These are phyloP conservation scores for Yarrowia porcina DNA, from an alignment of 805 yeast species.

Conservation along the genomic window DNA sequence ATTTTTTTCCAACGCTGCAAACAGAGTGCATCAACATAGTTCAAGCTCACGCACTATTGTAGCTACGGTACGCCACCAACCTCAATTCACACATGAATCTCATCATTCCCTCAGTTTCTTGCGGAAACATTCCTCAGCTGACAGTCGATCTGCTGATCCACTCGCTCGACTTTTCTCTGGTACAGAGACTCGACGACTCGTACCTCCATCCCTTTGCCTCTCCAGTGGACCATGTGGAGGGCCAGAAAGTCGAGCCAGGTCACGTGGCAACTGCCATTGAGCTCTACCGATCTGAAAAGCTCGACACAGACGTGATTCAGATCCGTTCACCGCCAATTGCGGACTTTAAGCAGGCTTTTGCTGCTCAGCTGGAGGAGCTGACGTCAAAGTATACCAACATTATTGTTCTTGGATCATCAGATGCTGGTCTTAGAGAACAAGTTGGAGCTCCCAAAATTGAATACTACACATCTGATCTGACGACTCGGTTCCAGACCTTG, in stretches of 20 bases:
- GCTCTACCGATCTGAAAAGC: slow-evolving; percentile 44
- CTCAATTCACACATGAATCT: slow-evolving; percentile 30
- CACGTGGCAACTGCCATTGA: slow-evolving; percentile 64
- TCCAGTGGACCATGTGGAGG: slow-evolving; percentile 52
- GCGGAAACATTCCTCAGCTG: slow-evolving; percentile 89
- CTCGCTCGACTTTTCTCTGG: slow-evolving; percentile 50
- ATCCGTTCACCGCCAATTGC: slow-evolving; percentile 84
- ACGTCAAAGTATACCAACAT: slow-evolving; percentile 34
- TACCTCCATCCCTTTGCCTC: slow-evolving; percentile 79
- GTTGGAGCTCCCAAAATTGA: slow-evolving; percentile 6
- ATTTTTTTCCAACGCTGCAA: not conserved
- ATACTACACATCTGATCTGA: slow-evolving; percentile 2
- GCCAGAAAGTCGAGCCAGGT: slow-evolving; percentile 9
- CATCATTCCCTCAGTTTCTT: slow-evolving; percentile 73
- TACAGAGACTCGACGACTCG: slow-evolving; percentile 56
- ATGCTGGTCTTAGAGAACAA: slow-evolving; percentile 48
- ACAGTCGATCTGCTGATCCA: slow-evolving; percentile 69
- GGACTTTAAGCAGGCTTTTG: slow-evolving; percentile 50
- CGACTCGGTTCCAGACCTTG: slow-evolving; percentile 18
- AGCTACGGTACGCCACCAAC: not conserved
- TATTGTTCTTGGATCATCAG: slow-evolving; percentile 63
- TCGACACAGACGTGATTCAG: slow-evolving; percentile 59
- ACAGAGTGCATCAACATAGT: not conserved
- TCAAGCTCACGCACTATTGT: too few species aligned
- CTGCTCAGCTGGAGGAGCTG: slow-evolving; percentile 31